Evolutionary conservation across 495 filamentous ascomycete species (phyloP).

Genomic region (Xylaria grammica): DNA sequence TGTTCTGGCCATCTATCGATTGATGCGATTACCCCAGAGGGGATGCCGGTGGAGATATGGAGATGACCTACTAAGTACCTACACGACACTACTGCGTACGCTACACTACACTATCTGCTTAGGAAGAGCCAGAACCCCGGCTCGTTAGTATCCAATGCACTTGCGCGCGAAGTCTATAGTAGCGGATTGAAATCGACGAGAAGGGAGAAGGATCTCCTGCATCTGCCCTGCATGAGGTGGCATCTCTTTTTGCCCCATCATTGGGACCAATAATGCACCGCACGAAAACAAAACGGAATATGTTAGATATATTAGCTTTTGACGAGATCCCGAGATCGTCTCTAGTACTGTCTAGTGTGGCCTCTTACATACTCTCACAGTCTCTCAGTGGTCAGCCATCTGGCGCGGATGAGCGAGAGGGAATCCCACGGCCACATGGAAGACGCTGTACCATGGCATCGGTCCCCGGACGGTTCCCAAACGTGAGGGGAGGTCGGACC

Average conservation of each 20-base stretch:
- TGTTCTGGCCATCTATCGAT: slow-evolving; percentile 1
- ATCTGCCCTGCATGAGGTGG: slow-evolving; percentile 21
- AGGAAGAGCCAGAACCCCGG: too few species aligned
- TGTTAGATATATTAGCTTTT: slow-evolving; percentile 14
- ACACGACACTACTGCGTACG: too few species aligned
- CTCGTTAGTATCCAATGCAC: not conserved
- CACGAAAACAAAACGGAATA: slow-evolving; percentile 25
- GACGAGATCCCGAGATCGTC: not conserved
- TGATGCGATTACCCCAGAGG: slow-evolving; percentile 1
- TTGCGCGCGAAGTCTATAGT: not conserved
- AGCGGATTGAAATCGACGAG: too few species aligned
- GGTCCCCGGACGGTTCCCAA: slow-evolving; percentile 4
- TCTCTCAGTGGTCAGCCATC: slow-evolving; percentile 1
- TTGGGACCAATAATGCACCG: slow-evolving; percentile 18
- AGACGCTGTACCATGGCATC: slow-evolving; percentile 13
- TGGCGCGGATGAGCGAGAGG: not conserved
- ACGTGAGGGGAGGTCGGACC: not conserved
- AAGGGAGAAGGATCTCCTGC: slow-evolving; percentile 11
- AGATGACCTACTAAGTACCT: too few species aligned
- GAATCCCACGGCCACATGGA: slow-evolving; percentile 9
- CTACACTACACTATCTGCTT: too few species aligned
- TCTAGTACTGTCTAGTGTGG: slow-evolving; percentile 5
- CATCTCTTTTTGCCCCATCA: slow-evolving; percentile 10
- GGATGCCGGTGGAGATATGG: not conserved
- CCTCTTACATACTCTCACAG: too few species aligned